Evolutionary conservation across 2,329 filamentous ascomycete genomes (phyloP).

Genomic region (Verticillium nubilum): DNA sequence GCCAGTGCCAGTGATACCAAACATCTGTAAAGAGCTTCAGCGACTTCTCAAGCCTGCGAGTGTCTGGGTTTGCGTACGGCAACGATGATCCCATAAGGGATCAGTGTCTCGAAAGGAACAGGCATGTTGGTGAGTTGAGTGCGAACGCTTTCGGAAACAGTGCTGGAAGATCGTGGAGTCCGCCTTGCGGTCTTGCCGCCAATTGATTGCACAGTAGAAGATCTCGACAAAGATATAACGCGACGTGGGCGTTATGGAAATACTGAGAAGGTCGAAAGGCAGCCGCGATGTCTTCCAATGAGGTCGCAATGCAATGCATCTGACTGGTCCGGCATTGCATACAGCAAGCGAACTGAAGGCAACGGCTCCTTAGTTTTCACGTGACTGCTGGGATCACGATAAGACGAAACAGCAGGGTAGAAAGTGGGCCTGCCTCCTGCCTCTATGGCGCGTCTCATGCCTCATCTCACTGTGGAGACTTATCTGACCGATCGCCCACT

Average conservation of each 20-base stretch:
- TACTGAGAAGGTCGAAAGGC: background rate
- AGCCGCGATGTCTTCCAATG: background rate
- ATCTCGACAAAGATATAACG: background rate
- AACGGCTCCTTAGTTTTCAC: background rate
- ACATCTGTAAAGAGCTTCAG: slow-evolving; percentile 45
- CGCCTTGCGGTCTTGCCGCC: background rate
- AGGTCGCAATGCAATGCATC: background rate
- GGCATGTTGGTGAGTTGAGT: slow-evolving; percentile 40
- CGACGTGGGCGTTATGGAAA: background rate
- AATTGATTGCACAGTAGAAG: background rate
- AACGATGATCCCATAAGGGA: slow-evolving; percentile 61
- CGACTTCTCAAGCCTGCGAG: background rate
- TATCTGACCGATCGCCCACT: background rate
- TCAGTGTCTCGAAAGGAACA: slow-evolving; percentile 57
- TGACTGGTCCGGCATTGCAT: background rate
- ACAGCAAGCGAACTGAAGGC: no score
- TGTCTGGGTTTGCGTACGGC: slow-evolving; percentile 37
- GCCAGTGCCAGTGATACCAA: slow-evolving; percentile 53
- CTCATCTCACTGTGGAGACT: background rate
- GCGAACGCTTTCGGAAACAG: background rate
- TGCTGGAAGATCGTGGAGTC: background rate
- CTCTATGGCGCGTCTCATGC: no score
- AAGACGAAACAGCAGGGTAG: background rate
- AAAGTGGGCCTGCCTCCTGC: no score
- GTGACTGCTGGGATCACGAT: background rate